These are phyloP conservation scores for Periconia digitata DNA, from an alignment of 2,329 filamentous ascomycete species.

Conservation along the genomic window DNA sequence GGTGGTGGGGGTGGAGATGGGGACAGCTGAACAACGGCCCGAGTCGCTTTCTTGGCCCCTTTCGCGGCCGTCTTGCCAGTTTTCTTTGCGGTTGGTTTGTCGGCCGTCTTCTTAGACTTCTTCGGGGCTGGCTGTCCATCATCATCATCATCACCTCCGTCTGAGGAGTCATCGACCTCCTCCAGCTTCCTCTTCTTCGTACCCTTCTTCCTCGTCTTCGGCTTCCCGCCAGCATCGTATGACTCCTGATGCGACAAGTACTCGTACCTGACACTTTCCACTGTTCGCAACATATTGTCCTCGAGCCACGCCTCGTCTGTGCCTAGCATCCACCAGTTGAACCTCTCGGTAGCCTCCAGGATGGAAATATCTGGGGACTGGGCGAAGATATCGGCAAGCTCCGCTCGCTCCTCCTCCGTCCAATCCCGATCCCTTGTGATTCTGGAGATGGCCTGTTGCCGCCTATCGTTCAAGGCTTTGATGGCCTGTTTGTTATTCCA, in stretches of 20 bases:
- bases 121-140: conserved; percentile 4
- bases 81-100: neutral
- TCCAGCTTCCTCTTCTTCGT: neutral
- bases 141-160: neutral
- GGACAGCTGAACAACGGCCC: neutral
- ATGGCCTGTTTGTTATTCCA: conserved; percentile 24
- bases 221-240: conserved; percentile 20
- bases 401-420: conserved; percentile 20
- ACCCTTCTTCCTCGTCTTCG: neutral
- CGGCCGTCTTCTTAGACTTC: neutral
- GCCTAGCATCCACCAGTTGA: too few relatives aligned
- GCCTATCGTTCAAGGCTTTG: conserved; percentile 30
- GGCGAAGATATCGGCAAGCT: conserved; percentile 16
- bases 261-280: conserved; percentile 29
- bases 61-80: neutral
- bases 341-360: conserved; percentile 24
- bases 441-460: conserved; percentile 26
- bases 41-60: neutral
- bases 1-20: neutral
- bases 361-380: conserved; percentile 24
- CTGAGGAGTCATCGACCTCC: neutral
- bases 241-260: conserved; percentile 23
- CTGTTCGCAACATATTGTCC: too few relatives aligned
- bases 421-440: conserved; percentile 18
- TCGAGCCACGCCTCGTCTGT: too few relatives aligned